These are phyloP conservation scores for Tirmania nivea DNA, from an alignment of 495 filamentous ascomycete genomes.

Conservation along the genomic window DNA sequence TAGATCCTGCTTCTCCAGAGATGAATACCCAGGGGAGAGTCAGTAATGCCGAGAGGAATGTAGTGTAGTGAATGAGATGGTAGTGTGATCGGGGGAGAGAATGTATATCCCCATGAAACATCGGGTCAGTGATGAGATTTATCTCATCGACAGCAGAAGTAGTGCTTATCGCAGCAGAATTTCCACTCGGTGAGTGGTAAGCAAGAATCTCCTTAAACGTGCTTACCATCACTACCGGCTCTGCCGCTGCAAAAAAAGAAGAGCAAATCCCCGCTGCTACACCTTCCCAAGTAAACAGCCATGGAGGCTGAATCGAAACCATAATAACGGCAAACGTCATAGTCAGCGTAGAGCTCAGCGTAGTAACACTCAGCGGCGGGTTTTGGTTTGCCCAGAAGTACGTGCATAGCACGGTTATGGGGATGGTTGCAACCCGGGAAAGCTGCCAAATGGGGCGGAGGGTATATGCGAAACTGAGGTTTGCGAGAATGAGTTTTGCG, in stretches of 20 bases:
- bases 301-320: conserved; percentile 22
- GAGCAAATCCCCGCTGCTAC: conserved; percentile 31
- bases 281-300: conserved; percentile 27
- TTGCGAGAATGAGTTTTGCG: conserved; percentile 28
- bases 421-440: conserved; percentile 26
- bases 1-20: conserved; percentile 26
- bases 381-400: conserved; percentile 21
- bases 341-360: conserved; percentile 28
- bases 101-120: conserved; percentile 14
- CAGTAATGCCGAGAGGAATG: conserved; percentile 26
- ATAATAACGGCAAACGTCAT: conserved; percentile 29
- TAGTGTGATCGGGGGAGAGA: conserved; percentile 28
- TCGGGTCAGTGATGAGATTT: background rate
- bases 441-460: conserved; percentile 28
- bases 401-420: conserved; percentile 26
- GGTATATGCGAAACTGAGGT: conserved; percentile 31
- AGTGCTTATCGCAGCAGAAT: conserved; percentile 2
- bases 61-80: conserved; percentile 29
- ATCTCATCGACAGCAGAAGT: conserved; percentile 1
- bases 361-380: conserved; percentile 24
- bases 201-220: conserved; percentile 23
- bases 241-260: conserved; percentile 28
- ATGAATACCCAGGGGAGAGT: conserved; percentile 27
- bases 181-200: conserved; percentile 10
- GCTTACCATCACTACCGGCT: conserved; percentile 27